phyloP scores from a whole-genome alignment of 106 monocot species.

The Xerophyta viscosa region DNA sequence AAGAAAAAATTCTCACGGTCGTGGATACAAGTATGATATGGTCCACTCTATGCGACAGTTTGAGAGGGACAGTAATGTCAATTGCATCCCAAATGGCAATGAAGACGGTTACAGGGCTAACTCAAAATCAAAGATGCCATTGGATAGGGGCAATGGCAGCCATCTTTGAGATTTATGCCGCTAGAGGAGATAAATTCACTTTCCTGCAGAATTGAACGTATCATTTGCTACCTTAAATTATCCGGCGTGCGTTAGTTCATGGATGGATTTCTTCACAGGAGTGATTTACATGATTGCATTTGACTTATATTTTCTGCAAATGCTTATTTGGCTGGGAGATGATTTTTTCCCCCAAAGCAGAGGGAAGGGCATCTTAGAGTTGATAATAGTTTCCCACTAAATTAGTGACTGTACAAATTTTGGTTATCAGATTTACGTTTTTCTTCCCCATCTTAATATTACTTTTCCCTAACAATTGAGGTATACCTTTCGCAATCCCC shows the following conservation, averaged over 20 bases:
- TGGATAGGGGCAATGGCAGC: no score
- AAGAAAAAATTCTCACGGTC: conserved; percentile 26
- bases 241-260: conserved; percentile 10
- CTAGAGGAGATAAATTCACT: no score
- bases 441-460: no score
- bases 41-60: conserved; percentile 23
- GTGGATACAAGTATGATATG: conserved; percentile 21
- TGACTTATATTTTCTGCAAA: neutral
- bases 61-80: conserved; percentile 18
- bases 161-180: no score
- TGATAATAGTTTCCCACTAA: conserved; percentile 10
- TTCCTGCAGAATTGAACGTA: no score
- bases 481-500: no score
- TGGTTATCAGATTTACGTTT: no score
- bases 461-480: no score
- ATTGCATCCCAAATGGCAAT: conserved; percentile 22
- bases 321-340: conserved; percentile 1
- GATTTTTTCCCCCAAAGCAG: conserved; percentile 15
- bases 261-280: conserved; percentile 9
- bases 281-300: conserved; percentile 3
- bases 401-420: conserved; percentile 25
- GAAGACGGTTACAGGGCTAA: conserved; percentile 25
- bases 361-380: conserved; percentile 13
- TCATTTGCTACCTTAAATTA: no score
- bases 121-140: no score